Base-by-base conservation (phyloP, 2,329 filamentous ascomycete species). In the Huntiella abstrusa region DNA sequence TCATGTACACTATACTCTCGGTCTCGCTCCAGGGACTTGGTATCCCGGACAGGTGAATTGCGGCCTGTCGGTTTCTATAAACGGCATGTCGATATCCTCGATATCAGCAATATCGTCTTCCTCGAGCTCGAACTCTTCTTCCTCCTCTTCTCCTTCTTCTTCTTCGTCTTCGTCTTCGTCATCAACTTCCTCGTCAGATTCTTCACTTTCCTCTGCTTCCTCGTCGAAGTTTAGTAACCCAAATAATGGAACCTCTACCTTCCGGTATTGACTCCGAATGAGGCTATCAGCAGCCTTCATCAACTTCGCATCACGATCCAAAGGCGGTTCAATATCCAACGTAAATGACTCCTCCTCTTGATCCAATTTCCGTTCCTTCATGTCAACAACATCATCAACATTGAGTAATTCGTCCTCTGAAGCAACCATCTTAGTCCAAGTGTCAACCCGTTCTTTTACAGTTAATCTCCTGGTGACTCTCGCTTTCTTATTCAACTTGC, bases 241-340 rank as follows among this genome's bases (percentile, higher is more conserved):
- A 55, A 68, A 56, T 47, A 68, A 54, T 36, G 65, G 65, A 50
- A 68, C 62, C 48, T 68, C 63, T 33, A 66, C 60, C 54, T 62
- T 60, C 41, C 62, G 60, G 52, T 67, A 59, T 54, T 68, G 65
- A 52, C 63, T 67, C 55, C 62, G 65, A 57, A 69, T 68, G 49
- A 69, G 57, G 50, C 64, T 62, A 53, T 67, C 64, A 42, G 65
- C 65, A 51, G 66, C 61, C 40, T 59, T 57, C 44, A 64, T 65
- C 39, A 68, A 54, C 52, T 64, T 62, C 37, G 56, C 52, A 51
- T 69, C 65, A 53, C 63, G 62, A 54, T 67, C 65, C 12, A 58
- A 57, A 7, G 56, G 52, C 8, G 53, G 52, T 34, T 65, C 64
- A 33, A 55, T 56, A 51, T 66, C 64, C 52, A 66, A 58, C 47